Percentiles rank a stretch among this genome's conserved stretches.
These are phyloP conservation scores for Eimeria tenella DNA, from an alignment of 169 alveolate species.

Conservation along the genomic window DNA sequence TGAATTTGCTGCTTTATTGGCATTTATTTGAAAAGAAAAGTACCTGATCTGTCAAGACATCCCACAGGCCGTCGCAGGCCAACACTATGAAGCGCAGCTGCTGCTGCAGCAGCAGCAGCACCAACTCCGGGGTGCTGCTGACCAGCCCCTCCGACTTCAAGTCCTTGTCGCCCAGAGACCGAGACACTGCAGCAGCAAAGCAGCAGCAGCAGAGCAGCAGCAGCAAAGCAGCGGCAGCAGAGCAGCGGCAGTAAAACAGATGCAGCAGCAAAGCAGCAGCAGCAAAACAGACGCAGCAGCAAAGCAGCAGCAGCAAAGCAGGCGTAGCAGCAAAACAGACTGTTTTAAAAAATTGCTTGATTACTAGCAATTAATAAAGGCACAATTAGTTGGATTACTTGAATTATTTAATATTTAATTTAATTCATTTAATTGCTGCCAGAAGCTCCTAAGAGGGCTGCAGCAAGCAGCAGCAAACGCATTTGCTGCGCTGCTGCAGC, in stretches of 20 bases:
- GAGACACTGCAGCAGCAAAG: conserved; percentile 43
- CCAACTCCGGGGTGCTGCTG: conserved; percentile 95
- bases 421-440: too few species aligned
- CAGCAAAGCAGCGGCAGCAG: not conserved
- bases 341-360: too few species aligned
- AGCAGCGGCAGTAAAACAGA: not conserved
- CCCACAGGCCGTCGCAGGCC: conserved; percentile 99
- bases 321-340: not conserved
- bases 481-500: too few species aligned
- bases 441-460: too few species aligned
- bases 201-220: not conserved
- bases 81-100: conserved; percentile 95
- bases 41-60: conserved; percentile 94
- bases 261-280: not conserved
- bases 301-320: too few species aligned
- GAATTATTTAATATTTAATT: too few species aligned
- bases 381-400: too few species aligned
- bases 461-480: too few species aligned
- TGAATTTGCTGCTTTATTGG: too few species aligned
- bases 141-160: conserved; percentile 61
- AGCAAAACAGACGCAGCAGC: not conserved
- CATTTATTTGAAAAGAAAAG: too few species aligned
- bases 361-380: too few species aligned
- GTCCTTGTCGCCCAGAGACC: conserved; percentile 66
- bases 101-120: conserved; percentile 87